Conservation (phyloP, 1,139 yeast species). For the Candida tropicalis region DNA sequence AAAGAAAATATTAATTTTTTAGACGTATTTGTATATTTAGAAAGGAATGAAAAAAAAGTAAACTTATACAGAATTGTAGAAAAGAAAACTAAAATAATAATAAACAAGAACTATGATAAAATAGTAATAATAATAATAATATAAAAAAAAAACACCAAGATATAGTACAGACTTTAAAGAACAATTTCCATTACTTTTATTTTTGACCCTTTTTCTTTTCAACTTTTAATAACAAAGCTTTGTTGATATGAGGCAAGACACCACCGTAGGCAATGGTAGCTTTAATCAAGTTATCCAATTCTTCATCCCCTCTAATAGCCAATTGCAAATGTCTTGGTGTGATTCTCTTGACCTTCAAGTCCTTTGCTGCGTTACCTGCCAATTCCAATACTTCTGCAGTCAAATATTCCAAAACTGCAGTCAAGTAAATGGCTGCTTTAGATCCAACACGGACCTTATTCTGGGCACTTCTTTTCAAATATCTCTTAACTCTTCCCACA, state of each 20-base stretch:
- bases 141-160: slow-evolving; percentile 11
- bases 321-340: slow-evolving; percentile 98
- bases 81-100: slow-evolving; percentile 6
- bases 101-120: neutral
- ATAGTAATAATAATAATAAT: slow-evolving; percentile 3
- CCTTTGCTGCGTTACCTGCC: slow-evolving; percentile 99
- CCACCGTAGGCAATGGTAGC: slow-evolving; percentile 99
- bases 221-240: slow-evolving; percentile 89
- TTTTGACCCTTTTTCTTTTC: slow-evolving; percentile 72
- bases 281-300: slow-evolving; percentile 90
- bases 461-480: slow-evolving; percentile 87
- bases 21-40: slow-evolving; percentile 1
- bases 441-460: slow-evolving; percentile 96
- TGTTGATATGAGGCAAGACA: slow-evolving; percentile 96
- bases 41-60: neutral
- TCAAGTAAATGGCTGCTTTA: slow-evolving; percentile 93
- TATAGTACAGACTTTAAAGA: slow-evolving; percentile 4
- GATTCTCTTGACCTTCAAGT: slow-evolving; percentile 96
- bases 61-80: slow-evolving; percentile 3
- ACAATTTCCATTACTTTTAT: slow-evolving; percentile 17
- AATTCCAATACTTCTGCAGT: slow-evolving; percentile 98
- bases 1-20: neutral
- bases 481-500: slow-evolving; percentile 97
- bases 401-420: slow-evolving; percentile 95
- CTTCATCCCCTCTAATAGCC: slow-evolving; percentile 99